Evolutionary conservation across 768 basidiomycete genomes (phyloP).

Genomic region (Leccinum uliginosum): DNA sequence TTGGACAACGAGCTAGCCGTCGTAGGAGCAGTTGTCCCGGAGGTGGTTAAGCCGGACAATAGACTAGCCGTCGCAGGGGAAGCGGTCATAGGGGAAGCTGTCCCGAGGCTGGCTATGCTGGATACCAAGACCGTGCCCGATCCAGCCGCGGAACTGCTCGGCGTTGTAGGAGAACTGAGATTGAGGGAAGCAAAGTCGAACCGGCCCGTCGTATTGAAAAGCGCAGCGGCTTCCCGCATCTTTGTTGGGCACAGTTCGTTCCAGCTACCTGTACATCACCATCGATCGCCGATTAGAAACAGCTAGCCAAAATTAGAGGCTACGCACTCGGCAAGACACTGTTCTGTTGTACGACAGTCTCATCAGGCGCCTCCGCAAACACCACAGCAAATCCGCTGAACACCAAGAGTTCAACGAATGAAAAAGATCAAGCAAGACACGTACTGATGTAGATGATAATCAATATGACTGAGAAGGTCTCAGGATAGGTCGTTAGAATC

Average conservation of each 20-base stretch:
- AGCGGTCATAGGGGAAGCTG: not conserved
- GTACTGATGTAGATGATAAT: conserved; percentile 28
- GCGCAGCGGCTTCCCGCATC: conserved; percentile 14
- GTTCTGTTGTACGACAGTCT: conserved; percentile 16
- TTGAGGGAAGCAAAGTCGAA: conserved; percentile 18
- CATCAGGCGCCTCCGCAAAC: conserved; percentile 25
- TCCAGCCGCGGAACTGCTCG: not conserved
- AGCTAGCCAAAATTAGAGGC: not conserved
- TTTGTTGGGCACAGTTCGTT: conserved; percentile 16
- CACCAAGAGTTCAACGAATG: conserved; percentile 1
- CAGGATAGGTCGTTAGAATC: not conserved
- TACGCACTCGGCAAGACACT: conserved; percentile 18
- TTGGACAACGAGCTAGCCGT: not conserved
- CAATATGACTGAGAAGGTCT: conserved; percentile 25
- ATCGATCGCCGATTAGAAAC: not conserved
- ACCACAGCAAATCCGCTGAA: conserved; percentile 30
- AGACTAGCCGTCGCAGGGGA: not conserved
- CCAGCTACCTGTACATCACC: conserved; percentile 14
- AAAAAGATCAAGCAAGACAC: not conserved
- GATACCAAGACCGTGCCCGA: not conserved
- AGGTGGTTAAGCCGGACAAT: not conserved
- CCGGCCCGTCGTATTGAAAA: conserved; percentile 14
- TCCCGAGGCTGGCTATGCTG: not conserved
- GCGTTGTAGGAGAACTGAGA: not conserved
- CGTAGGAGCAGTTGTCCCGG: not conserved